Conservation (phyloP, 208 protist genomes). For the Naegleria lovaniensis region DNA sequence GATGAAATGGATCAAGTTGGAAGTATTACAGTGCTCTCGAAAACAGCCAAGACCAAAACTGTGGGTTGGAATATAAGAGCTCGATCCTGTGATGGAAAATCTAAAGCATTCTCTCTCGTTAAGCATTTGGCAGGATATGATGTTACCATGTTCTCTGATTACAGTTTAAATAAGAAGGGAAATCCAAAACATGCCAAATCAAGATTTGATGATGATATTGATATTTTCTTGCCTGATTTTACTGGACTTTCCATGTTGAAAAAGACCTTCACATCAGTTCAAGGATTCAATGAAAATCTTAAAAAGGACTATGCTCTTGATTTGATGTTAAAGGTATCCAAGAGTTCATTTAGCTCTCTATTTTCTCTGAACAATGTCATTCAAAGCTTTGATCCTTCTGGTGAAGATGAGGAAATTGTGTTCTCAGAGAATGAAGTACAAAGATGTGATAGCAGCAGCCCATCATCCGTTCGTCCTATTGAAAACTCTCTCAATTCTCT, state of each 20-base stretch:
- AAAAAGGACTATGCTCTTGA: not conserved
- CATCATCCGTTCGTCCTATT: not conserved
- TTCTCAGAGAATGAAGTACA: not conserved
- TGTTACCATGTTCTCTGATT: not conserved
- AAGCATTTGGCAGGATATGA: not conserved
- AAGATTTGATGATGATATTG: not conserved
- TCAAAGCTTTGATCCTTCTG: not conserved
- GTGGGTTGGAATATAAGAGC: not conserved
- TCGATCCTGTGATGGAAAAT: not conserved
- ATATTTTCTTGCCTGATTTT: not conserved
- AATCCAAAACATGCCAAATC: no score
- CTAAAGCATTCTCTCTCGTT: not conserved
- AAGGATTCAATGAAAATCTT: not conserved
- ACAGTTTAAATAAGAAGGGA: not conserved
- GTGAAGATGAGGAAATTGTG: not conserved
- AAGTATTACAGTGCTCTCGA: not conserved
- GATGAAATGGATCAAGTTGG: not conserved
- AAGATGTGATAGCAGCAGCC: no score
- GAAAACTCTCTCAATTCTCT: not conserved
- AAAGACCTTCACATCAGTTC: not conserved
- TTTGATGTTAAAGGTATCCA: not conserved
- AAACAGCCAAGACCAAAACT: not conserved
- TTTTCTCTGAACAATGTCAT: not conserved
- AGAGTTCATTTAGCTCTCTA: not conserved
- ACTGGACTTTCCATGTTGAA: not conserved